phyloP scores from a whole-genome alignment of 2,329 filamentous ascomycete genomes.

The Blumeria hordei region DNA sequence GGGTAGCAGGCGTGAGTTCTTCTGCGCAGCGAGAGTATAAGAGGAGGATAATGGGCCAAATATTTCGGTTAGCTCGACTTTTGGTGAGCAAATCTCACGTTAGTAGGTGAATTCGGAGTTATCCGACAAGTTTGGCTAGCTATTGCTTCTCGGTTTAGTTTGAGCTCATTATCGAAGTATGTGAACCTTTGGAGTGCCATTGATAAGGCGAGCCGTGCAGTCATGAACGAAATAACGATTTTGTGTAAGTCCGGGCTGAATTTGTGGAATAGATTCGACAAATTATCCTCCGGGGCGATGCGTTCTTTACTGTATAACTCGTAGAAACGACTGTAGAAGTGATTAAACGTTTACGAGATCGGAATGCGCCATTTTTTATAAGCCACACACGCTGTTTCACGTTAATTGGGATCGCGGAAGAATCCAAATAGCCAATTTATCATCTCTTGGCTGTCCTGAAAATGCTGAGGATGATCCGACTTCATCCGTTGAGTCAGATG shows the following conservation, averaged over 20 bases:
- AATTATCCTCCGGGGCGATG: neutral
- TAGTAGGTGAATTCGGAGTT: neutral
- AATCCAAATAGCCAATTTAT: neutral
- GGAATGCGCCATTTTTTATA: neutral
- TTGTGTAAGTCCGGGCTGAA: neutral
- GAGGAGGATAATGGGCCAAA: neutral
- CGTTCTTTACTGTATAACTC: neutral
- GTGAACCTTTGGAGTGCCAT: neutral
- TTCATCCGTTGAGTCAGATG: neutral
- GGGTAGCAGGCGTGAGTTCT: neutral
- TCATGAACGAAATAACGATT: neutral
- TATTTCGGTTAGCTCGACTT: neutral
- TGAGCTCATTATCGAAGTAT: neutral
- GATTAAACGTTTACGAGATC: neutral
- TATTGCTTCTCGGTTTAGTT: neutral
- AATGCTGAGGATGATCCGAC: neutral
- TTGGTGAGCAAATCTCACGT: neutral
- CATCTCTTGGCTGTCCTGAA: neutral
- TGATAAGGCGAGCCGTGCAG: neutral
- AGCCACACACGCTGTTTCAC: neutral
- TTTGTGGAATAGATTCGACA: neutral
- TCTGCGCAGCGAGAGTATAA: neutral
- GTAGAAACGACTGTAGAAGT: neutral
- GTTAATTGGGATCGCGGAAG: neutral
- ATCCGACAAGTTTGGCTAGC: neutral